Evolutionary conservation across 2,329 filamentous ascomycete species (phyloP).

Genomic region (Ilyonectria sp.): DNA sequence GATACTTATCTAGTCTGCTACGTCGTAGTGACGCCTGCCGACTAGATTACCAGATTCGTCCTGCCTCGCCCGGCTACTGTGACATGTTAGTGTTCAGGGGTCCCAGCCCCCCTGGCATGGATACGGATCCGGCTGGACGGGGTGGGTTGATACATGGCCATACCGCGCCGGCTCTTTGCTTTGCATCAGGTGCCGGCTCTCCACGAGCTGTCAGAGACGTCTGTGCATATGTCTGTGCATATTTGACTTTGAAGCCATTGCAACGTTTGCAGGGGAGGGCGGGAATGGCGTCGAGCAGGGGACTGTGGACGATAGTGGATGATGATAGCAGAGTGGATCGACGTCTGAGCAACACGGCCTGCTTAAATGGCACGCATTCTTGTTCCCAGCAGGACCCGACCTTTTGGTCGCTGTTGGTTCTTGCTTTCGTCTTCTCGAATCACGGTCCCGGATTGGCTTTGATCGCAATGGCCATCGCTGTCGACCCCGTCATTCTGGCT

Average conservation of each 20-base stretch:
- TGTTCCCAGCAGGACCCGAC: conserved; percentile 5
- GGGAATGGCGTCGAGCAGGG: neutral
- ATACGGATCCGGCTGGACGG: conserved; percentile 11
- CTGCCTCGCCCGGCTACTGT: conserved; percentile 8
- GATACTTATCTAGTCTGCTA: neutral
- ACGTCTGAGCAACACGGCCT: neutral
- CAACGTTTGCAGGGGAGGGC: conserved; percentile 12
- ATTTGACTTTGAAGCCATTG: neutral
- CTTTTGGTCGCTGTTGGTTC: conserved; percentile 15
- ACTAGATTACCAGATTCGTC: neutral
- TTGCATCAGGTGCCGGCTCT: conserved; percentile 19
- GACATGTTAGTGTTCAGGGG: neutral
- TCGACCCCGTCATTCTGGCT: conserved; percentile 21
- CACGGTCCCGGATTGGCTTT: neutral
- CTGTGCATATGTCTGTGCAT: neutral
- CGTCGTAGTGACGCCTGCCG: neutral
- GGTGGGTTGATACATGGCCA: conserved; percentile 10
- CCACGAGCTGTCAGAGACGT: conserved; percentile 8
- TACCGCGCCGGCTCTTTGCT: conserved; percentile 21
- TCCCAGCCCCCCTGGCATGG: conserved; percentile 16
- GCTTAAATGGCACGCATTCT: conserved; percentile 17
- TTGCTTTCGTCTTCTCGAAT: conserved; percentile 8
- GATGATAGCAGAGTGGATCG: neutral
- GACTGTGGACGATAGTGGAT: neutral
- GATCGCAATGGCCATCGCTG: conserved; percentile 14